Base-by-base conservation (phyloP, 371 early-diverging fungal genomes). In the Synchytrium microbalum region DNA sequence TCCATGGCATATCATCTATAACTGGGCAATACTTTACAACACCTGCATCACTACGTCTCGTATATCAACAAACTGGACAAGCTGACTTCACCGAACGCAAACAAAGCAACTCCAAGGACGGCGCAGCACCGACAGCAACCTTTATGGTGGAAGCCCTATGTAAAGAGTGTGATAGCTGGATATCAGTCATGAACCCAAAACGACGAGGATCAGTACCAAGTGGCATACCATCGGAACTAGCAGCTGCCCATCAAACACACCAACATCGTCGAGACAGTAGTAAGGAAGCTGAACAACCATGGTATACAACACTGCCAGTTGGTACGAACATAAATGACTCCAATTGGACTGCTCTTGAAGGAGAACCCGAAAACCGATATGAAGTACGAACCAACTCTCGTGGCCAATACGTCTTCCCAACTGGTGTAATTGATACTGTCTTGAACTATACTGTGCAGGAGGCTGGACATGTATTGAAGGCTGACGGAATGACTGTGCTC, bases 1-100 rank as follows among this genome's bases (percentile, higher is more conserved):
- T 79, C 61, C 89, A 94, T 66, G 95, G 95, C 33, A 91, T 94
- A n/a, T 93, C 92, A 16, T 89, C 92, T 0, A 87, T 90, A 0
- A 88, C 94, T 26, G 92, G 94, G 25, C 78, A 83, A 64, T 80
- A 85, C 26, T 93, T 93, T 71, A 72, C 82, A 13, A 77, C 82
- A 27, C 93, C 94, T 2, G 26, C 90, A 24, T 83, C 89, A 62
- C 86, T 84, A 3, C 84, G 91, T 13, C 84, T 83, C 72, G 83
- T 76, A 16, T 67, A 58, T 25, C 30, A 25, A 8, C 30, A 31
- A 2, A 31, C 54, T 38, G 46, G 10, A 5, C n/a, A n/a, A n/a
- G n/a, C n/a, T n/a, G n/a, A n/a, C n/a, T n/a, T n/a, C n/a, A 38
- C 46, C 10, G 46, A 38, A 10, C 10, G 46, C 38, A 23, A 68